Conservation (phyloP, 805 yeast species). For the Candida easanensis region DNA sequence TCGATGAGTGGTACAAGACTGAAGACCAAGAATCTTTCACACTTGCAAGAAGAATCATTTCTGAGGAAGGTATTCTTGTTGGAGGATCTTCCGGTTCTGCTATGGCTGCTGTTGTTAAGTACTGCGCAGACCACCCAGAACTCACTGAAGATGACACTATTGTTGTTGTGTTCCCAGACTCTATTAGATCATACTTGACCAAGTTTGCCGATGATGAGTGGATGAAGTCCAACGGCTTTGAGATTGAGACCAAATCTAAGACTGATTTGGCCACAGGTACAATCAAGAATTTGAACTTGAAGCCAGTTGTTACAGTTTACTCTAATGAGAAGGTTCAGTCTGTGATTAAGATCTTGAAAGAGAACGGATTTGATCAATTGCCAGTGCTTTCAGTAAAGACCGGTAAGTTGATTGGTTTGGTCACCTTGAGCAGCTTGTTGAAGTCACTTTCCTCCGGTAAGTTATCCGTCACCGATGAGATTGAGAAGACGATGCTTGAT, state of each 20-base stretch:
- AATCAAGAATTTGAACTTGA: slow-evolving; percentile 66
- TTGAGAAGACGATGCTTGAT: slow-evolving; percentile 62
- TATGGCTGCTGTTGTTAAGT: slow-evolving; percentile 71
- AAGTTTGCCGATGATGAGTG: slow-evolving; percentile 90
- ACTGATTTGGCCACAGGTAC: slow-evolving; percentile 50
- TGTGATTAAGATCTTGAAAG: slow-evolving; percentile 67
- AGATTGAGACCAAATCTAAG: slow-evolving; percentile 43
- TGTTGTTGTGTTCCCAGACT: slow-evolving; percentile 83
- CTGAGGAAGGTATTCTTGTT: slow-evolving; percentile 81
- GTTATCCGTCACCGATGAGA: slow-evolving; percentile 52
- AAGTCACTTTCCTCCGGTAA: slow-evolving; percentile 62
- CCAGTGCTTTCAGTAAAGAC: slow-evolving; percentile 59
- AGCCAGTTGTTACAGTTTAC: slow-evolving; percentile 76
- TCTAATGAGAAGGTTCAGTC: slow-evolving; percentile 55
- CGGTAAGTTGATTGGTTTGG: slow-evolving; percentile 65
- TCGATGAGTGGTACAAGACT: slow-evolving; percentile 83
- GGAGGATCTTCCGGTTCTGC: slow-evolving; percentile 93
- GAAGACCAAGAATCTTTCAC: slow-evolving; percentile 78
- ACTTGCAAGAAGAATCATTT: slow-evolving; percentile 76
- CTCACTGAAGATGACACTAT: slow-evolving; percentile 71
- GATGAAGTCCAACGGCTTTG: slow-evolving; percentile 77
- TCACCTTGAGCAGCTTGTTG: slow-evolving; percentile 71
- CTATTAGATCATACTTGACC: slow-evolving; percentile 80
- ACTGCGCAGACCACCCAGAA: slow-evolving; percentile 55
- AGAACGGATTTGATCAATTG: slow-evolving; percentile 80